Base-by-base conservation (phyloP, 148 eudicot species). In the Euryodendron excelsum region DNA sequence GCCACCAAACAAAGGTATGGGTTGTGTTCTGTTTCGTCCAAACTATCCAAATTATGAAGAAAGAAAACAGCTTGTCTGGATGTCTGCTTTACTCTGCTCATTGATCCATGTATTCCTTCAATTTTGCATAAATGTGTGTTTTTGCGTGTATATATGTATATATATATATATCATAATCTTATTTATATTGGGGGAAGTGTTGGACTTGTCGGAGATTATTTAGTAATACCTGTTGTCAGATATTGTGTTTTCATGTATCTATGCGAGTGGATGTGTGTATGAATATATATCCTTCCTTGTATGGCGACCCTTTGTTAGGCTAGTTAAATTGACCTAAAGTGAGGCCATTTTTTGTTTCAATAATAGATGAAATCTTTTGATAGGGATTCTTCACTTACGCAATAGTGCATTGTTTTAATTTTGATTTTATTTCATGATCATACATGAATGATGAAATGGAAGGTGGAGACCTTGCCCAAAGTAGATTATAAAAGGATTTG, bases 391-490 rank as follows among this genome's bases (percentile, higher is more conserved):
- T 33, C 69, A 18, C 12, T 39, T 21, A 9, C 30, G 0, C 27
- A 34, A 18, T 39, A 39, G 50, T 25, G 5, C 15, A 12, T 67
- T 1, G 1, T 44, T 20, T 27, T n/a, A 37, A 67, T 67, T 9
- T 67, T 67, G 45, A 67, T 67, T 12, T 41, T 33, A 44, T 25
- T 67, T 20, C 70, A 64, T 64, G 69, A 33, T 33, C 37, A 64
- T 64, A 64, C 44, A 64, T 64, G 69, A 64, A 64, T 33, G 28
- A 34, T 33, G 10, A 64, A 64, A 60, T 27, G 69, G 69, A 20
- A 31, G 33, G 39, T 31, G 20, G 20, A 64, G 69, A 64, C n/a
- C 13, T 64, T 64, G 30, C 69, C 69, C 44, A 7, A 18, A 33
- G 20, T 34, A 5, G 37, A 64, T 17, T 6, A 64, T 36, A 34